Evolutionary conservation across 2,329 filamentous ascomycete species (phyloP), one percentile per base, ranked within the genome.

Genomic region (Fusarium buharicum): DNA sequence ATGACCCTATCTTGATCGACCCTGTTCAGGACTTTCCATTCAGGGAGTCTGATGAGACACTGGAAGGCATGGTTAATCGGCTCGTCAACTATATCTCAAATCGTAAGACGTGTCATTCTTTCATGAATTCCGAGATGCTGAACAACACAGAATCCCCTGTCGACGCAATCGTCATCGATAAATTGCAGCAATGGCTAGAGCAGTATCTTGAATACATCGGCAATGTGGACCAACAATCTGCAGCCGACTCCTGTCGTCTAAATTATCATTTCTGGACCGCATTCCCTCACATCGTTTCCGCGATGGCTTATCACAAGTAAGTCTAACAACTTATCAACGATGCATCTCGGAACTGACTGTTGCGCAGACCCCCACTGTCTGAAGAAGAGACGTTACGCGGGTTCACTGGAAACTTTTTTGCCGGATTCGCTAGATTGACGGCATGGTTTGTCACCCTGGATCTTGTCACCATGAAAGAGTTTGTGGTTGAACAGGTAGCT

Each of bases 361-460:
- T 39, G 27, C 28, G 12, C 50, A 74, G 77, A 65, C 61, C 71
- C 45, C 50, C 71, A 13, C 50, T 70, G 11, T 53, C 55, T 12
- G 70, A 62, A 34, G 58, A 62, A 6, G 55, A 62, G 12, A 69
- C 62, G 47, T 67, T 79, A 8, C 73, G 73, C 6, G 66, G 74
- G 3, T 62, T 74, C 8, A 56, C 67, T n/a, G 46, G 70, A 45
- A 59, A 63, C 1, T 75, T 83, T 37, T 82, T 78, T 59, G 58
- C 63, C 10, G 69, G 69, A 2, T 83, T 81, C 60, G 78, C 83
- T n/a, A 78, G 73, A 53, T 70, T 89, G 39, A 76, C 84, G 1
- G 82, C 81, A 12, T 79, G 78, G 57, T 82, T 87, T 55, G 73
- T 87, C 48, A 70, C 75, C 13, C 72, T 86, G 58, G 86, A 89